These are phyloP conservation scores for Rhynchosporium agropyri DNA, from an alignment of 2,329 filamentous ascomycete genomes.

Conservation along the genomic window DNA sequence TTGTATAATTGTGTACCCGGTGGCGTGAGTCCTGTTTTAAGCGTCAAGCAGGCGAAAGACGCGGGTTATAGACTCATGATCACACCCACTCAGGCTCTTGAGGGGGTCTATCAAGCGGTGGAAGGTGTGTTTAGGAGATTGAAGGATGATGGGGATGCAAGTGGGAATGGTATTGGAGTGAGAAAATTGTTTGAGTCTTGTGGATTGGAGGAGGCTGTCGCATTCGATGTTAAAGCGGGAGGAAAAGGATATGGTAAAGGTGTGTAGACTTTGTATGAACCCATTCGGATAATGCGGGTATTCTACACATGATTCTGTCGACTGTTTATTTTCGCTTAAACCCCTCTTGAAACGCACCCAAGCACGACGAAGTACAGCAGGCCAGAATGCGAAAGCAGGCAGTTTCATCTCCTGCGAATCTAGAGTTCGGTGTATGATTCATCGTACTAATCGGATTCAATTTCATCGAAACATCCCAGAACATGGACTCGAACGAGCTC, in stretches of 20 bases:
- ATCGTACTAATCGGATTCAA: no score
- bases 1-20: slow-evolving; percentile 26
- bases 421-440: no score
- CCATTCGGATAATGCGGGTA: neutral
- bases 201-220: slow-evolving; percentile 21
- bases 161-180: slow-evolving; percentile 12
- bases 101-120: slow-evolving; percentile 50
- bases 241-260: slow-evolving; percentile 18
- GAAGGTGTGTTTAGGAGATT: slow-evolving; percentile 44
- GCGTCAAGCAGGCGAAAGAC: slow-evolving; percentile 53
- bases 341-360: neutral
- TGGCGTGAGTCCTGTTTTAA: slow-evolving; percentile 57
- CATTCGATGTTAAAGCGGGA: slow-evolving; percentile 20
- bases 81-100: slow-evolving; percentile 54
- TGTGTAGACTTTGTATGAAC: neutral
- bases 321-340: neutral
- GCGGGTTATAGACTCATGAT: slow-evolving; percentile 63
- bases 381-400: neutral
- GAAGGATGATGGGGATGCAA: slow-evolving; percentile 43
- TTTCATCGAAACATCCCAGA: no score
- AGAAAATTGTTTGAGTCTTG: slow-evolving; percentile 18
- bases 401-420: no score
- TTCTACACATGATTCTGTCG: neutral
- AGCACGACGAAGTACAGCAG: neutral
- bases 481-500: no score